These are phyloP conservation scores for Carex myosuroides DNA, from an alignment of 176 grass and related monocot genomes.

Conservation along the genomic window DNA sequence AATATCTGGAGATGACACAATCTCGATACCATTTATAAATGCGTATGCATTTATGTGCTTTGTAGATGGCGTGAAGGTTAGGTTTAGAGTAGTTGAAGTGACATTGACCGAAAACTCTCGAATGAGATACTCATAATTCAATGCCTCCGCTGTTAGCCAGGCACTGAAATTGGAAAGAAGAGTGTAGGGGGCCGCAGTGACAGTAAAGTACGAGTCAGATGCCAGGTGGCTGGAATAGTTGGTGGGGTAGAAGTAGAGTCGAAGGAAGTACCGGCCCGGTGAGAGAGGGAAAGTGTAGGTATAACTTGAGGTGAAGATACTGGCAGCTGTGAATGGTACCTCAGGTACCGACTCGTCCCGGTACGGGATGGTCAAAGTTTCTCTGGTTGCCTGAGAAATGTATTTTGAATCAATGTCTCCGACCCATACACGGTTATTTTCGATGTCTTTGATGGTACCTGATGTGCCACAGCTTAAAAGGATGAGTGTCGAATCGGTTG, in stretches of 20 bases:
- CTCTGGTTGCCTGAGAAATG: conserved; percentile 26
- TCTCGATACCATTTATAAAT: conserved; percentile 73
- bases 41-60: conserved; percentile 33
- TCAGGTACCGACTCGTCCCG: conserved; percentile 26
- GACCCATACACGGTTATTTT: conserved; percentile 21
- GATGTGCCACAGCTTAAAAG: conserved; percentile 47
- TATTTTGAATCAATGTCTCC: conserved; percentile 42
- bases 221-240: conserved; percentile 18
- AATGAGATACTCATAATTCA: not conserved
- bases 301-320: conserved; percentile 47
- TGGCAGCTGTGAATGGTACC: conserved; percentile 4
- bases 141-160: conserved; percentile 17
- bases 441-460: not conserved
- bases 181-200: conserved; percentile 5
- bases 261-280: conserved; percentile 45
- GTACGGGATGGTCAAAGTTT: not conserved
- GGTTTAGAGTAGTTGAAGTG: conserved; percentile 25
- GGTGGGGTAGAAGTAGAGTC: conserved; percentile 64
- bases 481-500: conserved; percentile 7
- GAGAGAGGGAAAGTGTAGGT: conserved; percentile 54
- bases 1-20: conserved; percentile 43
- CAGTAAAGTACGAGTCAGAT: conserved; percentile 36
- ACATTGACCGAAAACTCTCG: conserved; percentile 56
- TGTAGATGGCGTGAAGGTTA: conserved; percentile 45
- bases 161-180: conserved; percentile 55